Evolutionary conservation across 108 stramenopile genomes (phyloP).

Genomic region (Nitzschia putrida): DNA sequence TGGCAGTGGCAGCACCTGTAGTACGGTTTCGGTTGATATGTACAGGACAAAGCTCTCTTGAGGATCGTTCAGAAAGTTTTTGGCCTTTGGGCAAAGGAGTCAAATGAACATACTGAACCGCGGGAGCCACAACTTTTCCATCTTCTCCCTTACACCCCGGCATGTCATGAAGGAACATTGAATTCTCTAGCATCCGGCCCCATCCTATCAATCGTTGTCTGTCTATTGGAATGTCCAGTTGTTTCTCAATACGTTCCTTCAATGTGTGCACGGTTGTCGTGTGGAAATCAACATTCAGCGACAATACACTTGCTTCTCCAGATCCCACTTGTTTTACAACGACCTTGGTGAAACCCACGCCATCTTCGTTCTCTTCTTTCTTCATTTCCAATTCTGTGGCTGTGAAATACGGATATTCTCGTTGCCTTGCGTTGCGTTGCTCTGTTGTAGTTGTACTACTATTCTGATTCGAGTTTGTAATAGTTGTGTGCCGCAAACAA

Average conservation of each 20-base stretch:
- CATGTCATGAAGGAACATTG: neutral
- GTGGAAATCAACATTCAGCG: neutral
- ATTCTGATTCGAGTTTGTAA: too few relatives aligned
- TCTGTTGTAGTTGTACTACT: too few relatives aligned
- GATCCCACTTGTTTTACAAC: neutral
- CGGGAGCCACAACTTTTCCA: neutral
- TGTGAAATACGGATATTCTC: too few relatives aligned
- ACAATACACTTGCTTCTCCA: neutral
- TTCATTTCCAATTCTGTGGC: too few relatives aligned
- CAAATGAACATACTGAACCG: constrained; percentile 3
- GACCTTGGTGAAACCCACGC: too few relatives aligned
- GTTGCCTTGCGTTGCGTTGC: too few relatives aligned
- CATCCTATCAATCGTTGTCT: constrained; percentile 9
- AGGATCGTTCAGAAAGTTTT: neutral
- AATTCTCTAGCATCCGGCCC: neutral
- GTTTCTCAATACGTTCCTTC: constrained; percentile 2
- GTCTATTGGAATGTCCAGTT: neutral
- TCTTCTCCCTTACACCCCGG: neutral
- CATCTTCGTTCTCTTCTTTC: too few relatives aligned
- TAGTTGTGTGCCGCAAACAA: too few relatives aligned
- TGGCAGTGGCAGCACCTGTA: too few relatives aligned
- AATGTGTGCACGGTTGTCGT: neutral
- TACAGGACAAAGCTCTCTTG: too few relatives aligned
- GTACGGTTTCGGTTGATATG: too few relatives aligned
- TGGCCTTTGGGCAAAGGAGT: constrained; percentile 1